Evolutionary conservation across 495 filamentous ascomycete genomes (phyloP).

Genomic region (Penicillium bovifimosum): DNA sequence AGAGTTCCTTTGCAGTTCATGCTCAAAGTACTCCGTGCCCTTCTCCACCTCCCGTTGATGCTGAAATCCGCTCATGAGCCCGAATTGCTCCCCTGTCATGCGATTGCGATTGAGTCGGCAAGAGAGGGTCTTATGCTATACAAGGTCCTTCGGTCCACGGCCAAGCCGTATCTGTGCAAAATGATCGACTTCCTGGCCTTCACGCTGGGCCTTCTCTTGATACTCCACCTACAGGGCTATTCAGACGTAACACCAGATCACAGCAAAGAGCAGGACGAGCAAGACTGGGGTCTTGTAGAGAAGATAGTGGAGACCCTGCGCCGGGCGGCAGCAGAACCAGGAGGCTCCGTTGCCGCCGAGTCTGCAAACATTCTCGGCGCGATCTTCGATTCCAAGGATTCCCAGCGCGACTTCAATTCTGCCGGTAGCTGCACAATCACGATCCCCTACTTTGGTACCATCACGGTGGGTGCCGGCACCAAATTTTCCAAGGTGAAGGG

Average conservation of each 20-base stretch:
- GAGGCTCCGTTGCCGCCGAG: slow-evolving; percentile 46
- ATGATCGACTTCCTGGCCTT: slow-evolving; percentile 52
- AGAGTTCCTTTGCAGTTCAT: slow-evolving; percentile 41
- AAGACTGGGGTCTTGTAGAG: slow-evolving; percentile 43
- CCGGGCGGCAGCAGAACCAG: slow-evolving; percentile 32
- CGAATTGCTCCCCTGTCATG: slow-evolving; percentile 35
- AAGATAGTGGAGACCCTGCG: slow-evolving; percentile 38
- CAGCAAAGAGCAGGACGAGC: slow-evolving; percentile 31
- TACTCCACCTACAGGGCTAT: slow-evolving; percentile 43
- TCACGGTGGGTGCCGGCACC: slow-evolving; percentile 28
- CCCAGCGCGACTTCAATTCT: background rate
- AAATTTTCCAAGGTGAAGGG: slow-evolving; percentile 24
- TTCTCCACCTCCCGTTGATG: slow-evolving; percentile 53
- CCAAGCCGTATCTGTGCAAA: slow-evolving; percentile 44
- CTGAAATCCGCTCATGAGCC: slow-evolving; percentile 41
- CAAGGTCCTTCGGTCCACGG: slow-evolving; percentile 34
- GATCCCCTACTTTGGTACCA: slow-evolving; percentile 44
- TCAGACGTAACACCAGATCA: slow-evolving; percentile 22
- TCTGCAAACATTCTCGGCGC: slow-evolving; percentile 40
- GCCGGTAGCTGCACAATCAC: slow-evolving; percentile 27
- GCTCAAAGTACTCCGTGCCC: slow-evolving; percentile 38
- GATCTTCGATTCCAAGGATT: slow-evolving; percentile 16
- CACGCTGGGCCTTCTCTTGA: slow-evolving; percentile 44
- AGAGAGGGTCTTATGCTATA: slow-evolving; percentile 42
- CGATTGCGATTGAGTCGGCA: slow-evolving; percentile 43